A percentile compares a stretch with the other conserved stretches of the same genome.
These are phyloP conservation scores for Helianthus tuberosus DNA, from an alignment of 129 eudicot species.

Conservation along the genomic window DNA sequence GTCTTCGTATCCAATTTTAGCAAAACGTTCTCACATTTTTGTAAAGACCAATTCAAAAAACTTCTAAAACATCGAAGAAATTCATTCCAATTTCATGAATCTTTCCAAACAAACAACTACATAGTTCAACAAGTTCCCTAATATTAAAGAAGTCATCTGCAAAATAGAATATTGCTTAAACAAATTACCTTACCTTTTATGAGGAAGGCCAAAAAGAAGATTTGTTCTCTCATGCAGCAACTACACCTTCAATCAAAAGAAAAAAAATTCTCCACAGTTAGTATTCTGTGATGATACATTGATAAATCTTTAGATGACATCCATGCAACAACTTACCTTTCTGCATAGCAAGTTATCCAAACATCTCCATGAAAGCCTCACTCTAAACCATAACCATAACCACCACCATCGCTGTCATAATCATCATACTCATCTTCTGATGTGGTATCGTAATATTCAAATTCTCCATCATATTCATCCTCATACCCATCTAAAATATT, in stretches of 20 bases:
- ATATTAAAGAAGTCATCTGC: not conserved
- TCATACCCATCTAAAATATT: not conserved
- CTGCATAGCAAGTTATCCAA: not conserved
- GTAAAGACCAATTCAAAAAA: no score
- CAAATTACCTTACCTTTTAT: not conserved
- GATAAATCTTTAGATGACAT: no score
- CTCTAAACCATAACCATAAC: not conserved
- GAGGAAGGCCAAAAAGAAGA: not conserved
- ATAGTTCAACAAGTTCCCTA: no score
- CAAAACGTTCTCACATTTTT: no score
- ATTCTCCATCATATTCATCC: not conserved
- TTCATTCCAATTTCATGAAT: no score
- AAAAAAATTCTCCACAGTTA: no score
- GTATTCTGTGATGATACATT: no score
- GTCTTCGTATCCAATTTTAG: no score
- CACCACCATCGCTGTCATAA: no score
- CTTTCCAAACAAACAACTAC: not conserved
- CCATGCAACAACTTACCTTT: constrained; percentile 9
- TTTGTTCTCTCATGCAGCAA: not conserved
- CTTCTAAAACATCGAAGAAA: no score
- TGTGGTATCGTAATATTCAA: no score
- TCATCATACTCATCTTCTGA: not conserved
- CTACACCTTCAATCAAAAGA: no score
- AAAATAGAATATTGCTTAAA: not conserved
- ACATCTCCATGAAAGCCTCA: not conserved